Evolutionary conservation across 129 eudicot species (phyloP).

Genomic region (sunflower (Helianthus annuus)): DNA sequence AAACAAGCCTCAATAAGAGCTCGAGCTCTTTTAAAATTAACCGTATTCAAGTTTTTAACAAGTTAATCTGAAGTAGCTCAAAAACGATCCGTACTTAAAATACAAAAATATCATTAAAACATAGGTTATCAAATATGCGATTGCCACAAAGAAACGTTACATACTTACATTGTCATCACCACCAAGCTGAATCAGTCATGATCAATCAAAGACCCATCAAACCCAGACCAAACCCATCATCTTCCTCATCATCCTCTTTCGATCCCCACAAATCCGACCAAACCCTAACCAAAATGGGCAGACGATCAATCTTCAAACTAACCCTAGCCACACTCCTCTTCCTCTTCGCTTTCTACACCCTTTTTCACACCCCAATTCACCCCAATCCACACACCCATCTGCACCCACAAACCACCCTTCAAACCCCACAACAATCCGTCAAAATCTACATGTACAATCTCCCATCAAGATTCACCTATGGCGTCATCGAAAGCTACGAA

Average conservation of each 20-base stretch:
- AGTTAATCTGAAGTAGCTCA: too few species aligned
- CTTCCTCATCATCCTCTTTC: constrained; percentile 23
- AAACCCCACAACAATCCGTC: constrained; percentile 31
- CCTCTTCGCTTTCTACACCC: constrained; percentile 48
- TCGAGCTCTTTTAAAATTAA: too few species aligned
- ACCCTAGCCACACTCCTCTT: constrained; percentile 43
- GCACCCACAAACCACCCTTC: constrained; percentile 1
- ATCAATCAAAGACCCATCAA: too few species aligned
- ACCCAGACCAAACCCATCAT: constrained; percentile 5
- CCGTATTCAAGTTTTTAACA: too few species aligned
- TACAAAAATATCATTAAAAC: too few species aligned
- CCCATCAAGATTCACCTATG: constrained; percentile 77
- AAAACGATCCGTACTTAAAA: too few species aligned
- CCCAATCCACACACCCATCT: constrained; percentile 17
- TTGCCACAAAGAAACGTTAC: too few species aligned
- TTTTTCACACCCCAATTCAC: constrained; percentile 49
- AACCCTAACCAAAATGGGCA: constrained; percentile 31
- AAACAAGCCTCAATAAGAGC: too few species aligned
- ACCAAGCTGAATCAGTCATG: too few species aligned
- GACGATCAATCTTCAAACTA: constrained; percentile 49
- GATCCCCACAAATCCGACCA: constrained; percentile 25
- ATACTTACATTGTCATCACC: too few species aligned
- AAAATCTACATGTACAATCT: constrained; percentile 80
- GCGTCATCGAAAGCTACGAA: constrained; percentile 83
- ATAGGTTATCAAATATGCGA: too few species aligned